A percentile compares a stretch with the other conserved stretches of the same genome.
These are phyloP conservation scores for Phytophthora constricta DNA, from an alignment of 352 stramenopile species.

Conservation along the genomic window DNA sequence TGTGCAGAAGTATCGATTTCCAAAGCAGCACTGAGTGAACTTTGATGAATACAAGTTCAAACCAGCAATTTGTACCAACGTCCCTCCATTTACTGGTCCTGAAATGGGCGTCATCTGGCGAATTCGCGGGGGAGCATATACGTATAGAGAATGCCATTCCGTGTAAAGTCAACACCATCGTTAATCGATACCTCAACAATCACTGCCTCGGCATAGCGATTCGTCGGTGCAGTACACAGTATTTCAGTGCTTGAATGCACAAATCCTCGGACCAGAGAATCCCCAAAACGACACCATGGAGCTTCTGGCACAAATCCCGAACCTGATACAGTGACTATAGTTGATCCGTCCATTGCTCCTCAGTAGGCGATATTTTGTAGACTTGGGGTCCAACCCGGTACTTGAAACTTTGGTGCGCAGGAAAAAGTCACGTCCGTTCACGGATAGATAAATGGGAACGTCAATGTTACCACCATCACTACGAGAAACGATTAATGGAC, in stretches of 20 bases:
- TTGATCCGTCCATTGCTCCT: slow-evolving; percentile 61
- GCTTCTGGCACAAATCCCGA: slow-evolving; percentile 37
- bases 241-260: slow-evolving; percentile 48
- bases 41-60: slow-evolving; percentile 66
- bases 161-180: slow-evolving; percentile 88
- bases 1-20: slow-evolving; percentile 43
- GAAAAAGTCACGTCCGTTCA: slow-evolving; percentile 81
- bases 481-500: slow-evolving; percentile 34
- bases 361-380: slow-evolving; percentile 46
- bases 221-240: slow-evolving; percentile 50
- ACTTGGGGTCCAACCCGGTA: slow-evolving; percentile 59
- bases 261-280: slow-evolving; percentile 38
- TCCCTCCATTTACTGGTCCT: slow-evolving; percentile 59
- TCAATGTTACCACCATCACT: background rate
- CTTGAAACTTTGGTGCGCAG: slow-evolving; percentile 52
- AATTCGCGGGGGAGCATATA: slow-evolving; percentile 66
- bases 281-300: slow-evolving; percentile 65
- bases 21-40: slow-evolving; percentile 71
- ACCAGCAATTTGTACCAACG: slow-evolving; percentile 58
- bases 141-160: slow-evolving; percentile 63
- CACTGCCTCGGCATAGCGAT: slow-evolving; percentile 41
- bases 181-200: slow-evolving; percentile 86
- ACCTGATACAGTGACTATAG: slow-evolving; percentile 58
- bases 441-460: slow-evolving; percentile 56
- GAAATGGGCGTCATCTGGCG: slow-evolving; percentile 49